Base-by-base conservation (phyloP, 2,329 filamentous ascomycete species). In the Pyrenophora teres region DNA sequence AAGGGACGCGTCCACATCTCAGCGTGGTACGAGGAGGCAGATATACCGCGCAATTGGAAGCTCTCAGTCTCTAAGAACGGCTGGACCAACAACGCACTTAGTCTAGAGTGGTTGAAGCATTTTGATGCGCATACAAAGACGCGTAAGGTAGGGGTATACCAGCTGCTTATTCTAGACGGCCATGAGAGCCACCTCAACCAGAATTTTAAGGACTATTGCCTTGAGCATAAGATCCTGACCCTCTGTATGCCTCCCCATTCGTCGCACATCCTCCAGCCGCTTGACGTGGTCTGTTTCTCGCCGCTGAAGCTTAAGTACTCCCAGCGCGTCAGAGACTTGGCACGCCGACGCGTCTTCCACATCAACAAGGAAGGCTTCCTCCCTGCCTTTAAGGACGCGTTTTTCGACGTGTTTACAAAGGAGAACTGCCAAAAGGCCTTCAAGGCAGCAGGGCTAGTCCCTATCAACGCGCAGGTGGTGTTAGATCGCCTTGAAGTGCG, bases 21-120 rank as follows among this genome's bases (percentile, higher is more conserved):
- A 32, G 55, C 47, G 40, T 70, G 50, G 63, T 71, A 70, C 31
- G 32, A 56, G 42, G 55, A 61, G 37, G 25, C 48, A 23, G 40
- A 40, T 40, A 50, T 57, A 45, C 52, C 42, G n/a, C 23, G 33
- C 13, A 50, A 54, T 46, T 60, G 30, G 49, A 57, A 52, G 36
- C 39, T 62, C 31, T 44, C 35, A 35, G 46, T 58, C 39, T 58
- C 35, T 42, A 18, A 56, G 25, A 60, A 62, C 40, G 40, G 52
- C n/a, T 60, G 38, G 46, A 57, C 44, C 33, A 58, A 52, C 38
- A 56, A 60, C 37, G 19, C 30, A 19, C 47, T 62, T 47, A 25
- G 49, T 50, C 31, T 59, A 10, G 25, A 6, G 8, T 30, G 8
- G 25, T 30, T 30, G 2, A 9, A 30, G 25, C 25, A 30, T 4